Evolutionary conservation across 2,329 filamentous ascomycete species (phyloP), one percentile per base, ranked within the genome.

Genomic region (Alternaria sp.): DNA sequence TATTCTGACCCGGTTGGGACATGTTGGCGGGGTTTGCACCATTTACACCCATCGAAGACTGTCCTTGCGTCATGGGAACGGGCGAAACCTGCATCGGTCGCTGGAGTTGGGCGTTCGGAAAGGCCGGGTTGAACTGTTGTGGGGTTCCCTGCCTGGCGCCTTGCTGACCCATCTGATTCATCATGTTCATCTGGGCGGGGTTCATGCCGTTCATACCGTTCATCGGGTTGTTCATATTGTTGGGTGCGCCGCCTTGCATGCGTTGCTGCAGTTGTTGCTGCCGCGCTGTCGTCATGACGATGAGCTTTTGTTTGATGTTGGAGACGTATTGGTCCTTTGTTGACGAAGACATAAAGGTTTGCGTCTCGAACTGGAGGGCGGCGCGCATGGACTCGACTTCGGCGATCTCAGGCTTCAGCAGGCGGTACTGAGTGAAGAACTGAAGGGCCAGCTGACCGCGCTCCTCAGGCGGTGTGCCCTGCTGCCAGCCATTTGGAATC

Each of bases 81-180:
- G 83, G 81, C 3, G 84, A 85, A 4, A 81, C 71, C 64, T 85
- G 85, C 79, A 85, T 82, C 25, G 77, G 82, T 22, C 81, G 82
- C 56, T 82, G 83, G 63, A 85, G 79, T 59, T 85, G 83, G 20
- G 82, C 79, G 52, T 79, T 78, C 12, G 82, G 80, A 60, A 85
- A 85, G 36, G 69, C 72, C 34, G 74, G 76, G 16, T 73, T 74
- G 62, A 81, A 80, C 54, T 81, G 81, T 55, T 80, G 79, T 32
- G 79, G 75, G 63, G 81, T 79, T 62, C 81, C 81, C 60, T 75
- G 77, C 6, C 75, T 64, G 14, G 66, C 70, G 34, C 64, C 68
- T 49, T 79, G 78, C 53, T 75, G 72, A 28, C 72, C 74, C 34
- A 71, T 70, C 59, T 78, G 77, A 28, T 68, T 70, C 72, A 77